Percentiles rank a stretch among this genome's conserved stretches.
These are phyloP conservation scores for Trifolium subterraneum DNA, from an alignment of 306 rosid genomes.

Conservation along the genomic window DNA sequence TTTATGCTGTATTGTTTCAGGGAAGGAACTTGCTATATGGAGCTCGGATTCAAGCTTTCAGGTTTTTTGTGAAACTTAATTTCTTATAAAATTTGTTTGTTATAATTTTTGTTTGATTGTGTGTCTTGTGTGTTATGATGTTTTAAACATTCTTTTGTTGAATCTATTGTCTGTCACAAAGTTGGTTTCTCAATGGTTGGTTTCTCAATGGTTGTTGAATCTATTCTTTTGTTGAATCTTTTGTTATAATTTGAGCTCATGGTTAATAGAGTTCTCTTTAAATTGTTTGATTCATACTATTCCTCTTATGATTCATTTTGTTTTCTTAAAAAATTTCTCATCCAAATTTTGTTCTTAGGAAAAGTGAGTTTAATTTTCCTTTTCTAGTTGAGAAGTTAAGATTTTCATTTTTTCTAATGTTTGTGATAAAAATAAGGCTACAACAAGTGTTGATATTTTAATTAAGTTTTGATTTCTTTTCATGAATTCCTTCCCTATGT, in stretches of 20 bases:
- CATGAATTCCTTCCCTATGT: conserved; percentile 11
- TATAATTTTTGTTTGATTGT: background rate
- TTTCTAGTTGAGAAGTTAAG: too few relatives aligned
- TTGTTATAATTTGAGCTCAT: too few relatives aligned
- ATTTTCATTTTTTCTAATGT: conserved; percentile 11
- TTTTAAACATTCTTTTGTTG: background rate
- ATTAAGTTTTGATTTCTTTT: conserved; percentile 18
- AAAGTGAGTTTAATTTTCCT: too few relatives aligned
- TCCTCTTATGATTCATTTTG: conserved; percentile 6
- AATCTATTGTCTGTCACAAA: background rate
- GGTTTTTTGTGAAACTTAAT: conserved; percentile 35
- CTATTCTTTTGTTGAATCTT: too few relatives aligned
- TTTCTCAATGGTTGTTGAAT: too few relatives aligned
- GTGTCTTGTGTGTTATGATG: conserved; percentile 5
- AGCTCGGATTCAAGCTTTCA: conserved; percentile 14
- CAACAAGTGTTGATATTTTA: background rate
- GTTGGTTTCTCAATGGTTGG: conserved; percentile 7
- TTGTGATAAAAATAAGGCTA: background rate
- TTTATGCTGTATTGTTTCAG: background rate
- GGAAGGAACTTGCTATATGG: background rate
- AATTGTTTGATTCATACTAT: background rate
- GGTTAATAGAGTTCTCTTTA: background rate
- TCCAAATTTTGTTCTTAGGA: too few relatives aligned
- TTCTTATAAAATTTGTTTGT: conserved; percentile 7
- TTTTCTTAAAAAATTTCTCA: background rate